A percentile compares a stretch with the other conserved stretches of the same genome.
Evolutionary conservation across 352 stramenopile species (phyloP).

Genomic region (Aphanomyces euteiches): DNA sequence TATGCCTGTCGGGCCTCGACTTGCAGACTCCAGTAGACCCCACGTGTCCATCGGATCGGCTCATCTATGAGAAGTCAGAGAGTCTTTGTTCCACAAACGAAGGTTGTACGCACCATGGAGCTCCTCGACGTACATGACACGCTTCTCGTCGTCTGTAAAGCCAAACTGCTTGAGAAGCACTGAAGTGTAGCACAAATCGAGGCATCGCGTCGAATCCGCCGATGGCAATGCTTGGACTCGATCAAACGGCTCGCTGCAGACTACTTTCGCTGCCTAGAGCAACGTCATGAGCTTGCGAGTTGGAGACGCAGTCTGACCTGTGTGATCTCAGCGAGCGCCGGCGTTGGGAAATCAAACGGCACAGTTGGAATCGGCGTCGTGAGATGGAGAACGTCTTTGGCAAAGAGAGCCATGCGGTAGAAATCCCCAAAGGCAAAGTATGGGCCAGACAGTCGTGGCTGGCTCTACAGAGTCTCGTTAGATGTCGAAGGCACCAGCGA

Average conservation of each 20-base stretch:
- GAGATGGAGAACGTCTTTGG: slow-evolving; percentile 1
- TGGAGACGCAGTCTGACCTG: not conserved
- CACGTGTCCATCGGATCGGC: slow-evolving; percentile 10
- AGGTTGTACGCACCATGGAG: slow-evolving; percentile 5
- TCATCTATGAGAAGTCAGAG: not conserved
- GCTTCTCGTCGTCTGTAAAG: slow-evolving; percentile 7
- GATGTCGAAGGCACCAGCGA: no score
- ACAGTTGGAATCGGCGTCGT: not conserved
- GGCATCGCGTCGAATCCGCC: not conserved
- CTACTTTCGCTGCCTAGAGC: not conserved
- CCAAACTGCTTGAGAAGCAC: slow-evolving; percentile 14
- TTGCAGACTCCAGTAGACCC: slow-evolving; percentile 6
- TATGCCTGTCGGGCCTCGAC: not conserved
- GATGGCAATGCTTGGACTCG: not conserved
- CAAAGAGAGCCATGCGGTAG: slow-evolving; percentile 8
- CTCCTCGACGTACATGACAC: slow-evolving; percentile 13
- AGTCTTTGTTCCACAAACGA: no score
- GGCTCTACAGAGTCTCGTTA: no score
- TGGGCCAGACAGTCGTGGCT: no score
- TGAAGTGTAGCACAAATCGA: slow-evolving; percentile 17
- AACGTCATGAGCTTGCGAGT: slow-evolving; percentile 2
- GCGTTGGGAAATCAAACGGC: slow-evolving; percentile 17
- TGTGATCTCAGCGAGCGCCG: slow-evolving; percentile 9
- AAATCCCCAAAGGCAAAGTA: not conserved
- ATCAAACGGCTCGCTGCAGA: not conserved